These are phyloP conservation scores for Ganoderma leucocontextum DNA, from an alignment of 1,284 basidiomycete genomes.

Conservation along the genomic window DNA sequence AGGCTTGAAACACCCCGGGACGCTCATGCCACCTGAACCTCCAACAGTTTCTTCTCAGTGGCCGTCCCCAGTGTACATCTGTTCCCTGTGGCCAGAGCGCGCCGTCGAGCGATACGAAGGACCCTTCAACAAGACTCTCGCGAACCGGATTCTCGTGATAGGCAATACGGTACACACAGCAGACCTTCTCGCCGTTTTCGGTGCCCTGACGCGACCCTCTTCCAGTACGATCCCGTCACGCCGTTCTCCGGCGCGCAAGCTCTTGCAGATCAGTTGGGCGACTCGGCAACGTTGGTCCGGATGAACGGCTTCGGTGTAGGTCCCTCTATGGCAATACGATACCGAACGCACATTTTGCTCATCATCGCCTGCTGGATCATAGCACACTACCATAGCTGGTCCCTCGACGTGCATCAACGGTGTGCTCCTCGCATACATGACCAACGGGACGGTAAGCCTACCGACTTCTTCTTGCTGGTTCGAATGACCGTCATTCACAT, in stretches of 20 bases:
- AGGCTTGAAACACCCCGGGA: too few species aligned
- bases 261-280: conserved; percentile 26
- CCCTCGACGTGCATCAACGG: conserved; percentile 10
- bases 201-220: too few species aligned
- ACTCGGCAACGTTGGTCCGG: conserved; percentile 27
- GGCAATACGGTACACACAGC: conserved; percentile 28
- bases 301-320: conserved; percentile 34
- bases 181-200: background rate
- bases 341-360: background rate
- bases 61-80: conserved; percentile 20
- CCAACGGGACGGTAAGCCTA: conserved; percentile 14
- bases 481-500: background rate
- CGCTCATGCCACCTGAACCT: too few species aligned
- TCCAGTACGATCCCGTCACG: conserved; percentile 32
- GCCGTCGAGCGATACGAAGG: conserved; percentile 37
- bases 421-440: conserved; percentile 1
- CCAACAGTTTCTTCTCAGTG: conserved; percentile 18
- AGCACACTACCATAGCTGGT: conserved; percentile 8
- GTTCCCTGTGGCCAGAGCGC: conserved; percentile 31
- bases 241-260: conserved; percentile 28
- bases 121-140: conserved; percentile 34
- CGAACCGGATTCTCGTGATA: conserved; percentile 33
- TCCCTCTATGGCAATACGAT: background rate
- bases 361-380: too few species aligned
- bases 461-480: background rate